Percentiles rank a stretch among this genome's conserved stretches.
These are phyloP conservation scores for Teratosphaeria destructans DNA, from an alignment of 2,329 filamentous ascomycete species.

Conservation along the genomic window DNA sequence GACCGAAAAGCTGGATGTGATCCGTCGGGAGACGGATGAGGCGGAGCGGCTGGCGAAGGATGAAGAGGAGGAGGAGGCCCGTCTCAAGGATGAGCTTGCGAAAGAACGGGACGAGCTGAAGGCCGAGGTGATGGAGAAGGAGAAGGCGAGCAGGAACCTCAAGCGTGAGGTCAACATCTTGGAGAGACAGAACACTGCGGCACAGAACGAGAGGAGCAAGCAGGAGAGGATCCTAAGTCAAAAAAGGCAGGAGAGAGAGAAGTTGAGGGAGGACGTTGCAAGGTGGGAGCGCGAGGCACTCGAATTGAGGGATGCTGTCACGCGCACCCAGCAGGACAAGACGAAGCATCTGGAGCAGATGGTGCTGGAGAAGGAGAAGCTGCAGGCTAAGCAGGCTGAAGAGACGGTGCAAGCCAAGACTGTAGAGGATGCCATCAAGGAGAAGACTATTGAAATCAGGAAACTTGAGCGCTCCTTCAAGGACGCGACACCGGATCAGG, in stretches of 20 bases:
- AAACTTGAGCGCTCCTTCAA: constrained; percentile 56
- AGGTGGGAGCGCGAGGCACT: constrained; percentile 58
- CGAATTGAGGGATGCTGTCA: constrained; percentile 39
- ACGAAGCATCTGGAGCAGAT: constrained; percentile 24
- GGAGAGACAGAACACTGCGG: constrained; percentile 69
- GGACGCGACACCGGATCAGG: constrained; percentile 37
- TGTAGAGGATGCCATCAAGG: constrained; percentile 63
- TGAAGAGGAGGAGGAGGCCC: constrained; percentile 42
- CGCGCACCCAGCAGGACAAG: constrained; percentile 33
- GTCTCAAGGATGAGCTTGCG: constrained; percentile 43
- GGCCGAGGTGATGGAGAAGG: constrained; percentile 73
- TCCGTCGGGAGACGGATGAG: constrained; percentile 77
- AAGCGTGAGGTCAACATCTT: constrained; percentile 70
- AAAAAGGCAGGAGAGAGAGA: constrained; percentile 57
- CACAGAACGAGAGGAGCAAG: constrained; percentile 67
- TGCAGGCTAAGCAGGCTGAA: constrained; percentile 32
- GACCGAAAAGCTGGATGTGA: constrained; percentile 67
- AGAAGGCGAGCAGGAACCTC: constrained; percentile 76
- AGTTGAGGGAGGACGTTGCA: constrained; percentile 57
- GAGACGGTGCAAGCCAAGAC: constrained; percentile 43
- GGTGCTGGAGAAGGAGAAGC: constrained; percentile 30
- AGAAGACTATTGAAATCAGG: constrained; percentile 61
- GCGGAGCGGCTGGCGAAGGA: constrained; percentile 58
- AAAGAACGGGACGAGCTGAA: constrained; percentile 71
- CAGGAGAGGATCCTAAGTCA: constrained; percentile 63